Percentiles rank a stretch among this genome's conserved stretches.
These are phyloP conservation scores for Manihot esculenta DNA, from an alignment of 441 rosid genomes.

Conservation along the genomic window DNA sequence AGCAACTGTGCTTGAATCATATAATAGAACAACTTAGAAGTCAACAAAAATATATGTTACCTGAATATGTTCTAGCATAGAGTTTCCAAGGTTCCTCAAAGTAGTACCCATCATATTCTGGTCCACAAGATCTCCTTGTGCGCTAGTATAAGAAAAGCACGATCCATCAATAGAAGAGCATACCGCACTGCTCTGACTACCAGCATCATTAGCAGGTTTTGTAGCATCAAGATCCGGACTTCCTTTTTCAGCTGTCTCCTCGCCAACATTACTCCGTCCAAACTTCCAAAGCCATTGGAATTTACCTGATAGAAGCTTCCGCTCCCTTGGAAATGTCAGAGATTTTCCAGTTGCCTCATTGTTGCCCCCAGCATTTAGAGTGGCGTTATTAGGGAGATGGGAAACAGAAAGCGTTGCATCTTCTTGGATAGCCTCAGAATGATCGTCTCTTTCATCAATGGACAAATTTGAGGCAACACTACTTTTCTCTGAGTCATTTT, in stretches of 20 bases:
- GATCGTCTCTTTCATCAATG: conserved; percentile 40
- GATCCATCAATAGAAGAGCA: conserved; percentile 37
- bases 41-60: conserved; percentile 34
- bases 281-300: conserved; percentile 96
- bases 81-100: conserved; percentile 70
- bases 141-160: conserved; percentile 31
- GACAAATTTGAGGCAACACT: conserved; percentile 57
- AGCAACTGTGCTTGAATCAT: neutral
- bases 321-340: conserved; percentile 41
- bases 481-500: conserved; percentile 58
- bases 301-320: conserved; percentile 57
- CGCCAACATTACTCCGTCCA: conserved; percentile 51
- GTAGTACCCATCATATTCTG: conserved; percentile 66
- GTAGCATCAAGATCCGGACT: conserved; percentile 31
- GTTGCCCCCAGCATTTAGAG: conserved; percentile 35
- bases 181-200: conserved; percentile 27
- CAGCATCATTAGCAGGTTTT: conserved; percentile 36
- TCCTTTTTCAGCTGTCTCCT: conserved; percentile 49
- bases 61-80: conserved; percentile 97
- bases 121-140: conserved; percentile 54
- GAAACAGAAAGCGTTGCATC: conserved; percentile 53
- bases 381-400: conserved; percentile 37
- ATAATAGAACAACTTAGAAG: neutral
- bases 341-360: conserved; percentile 32
- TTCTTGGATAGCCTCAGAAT: conserved; percentile 21